A percentile compares a stretch with the other conserved stretches of the same genome.
phyloP scores from a whole-genome alignment of 225 moss, liverwort and hornwort genomes.

The Ulota crispa region DNA sequence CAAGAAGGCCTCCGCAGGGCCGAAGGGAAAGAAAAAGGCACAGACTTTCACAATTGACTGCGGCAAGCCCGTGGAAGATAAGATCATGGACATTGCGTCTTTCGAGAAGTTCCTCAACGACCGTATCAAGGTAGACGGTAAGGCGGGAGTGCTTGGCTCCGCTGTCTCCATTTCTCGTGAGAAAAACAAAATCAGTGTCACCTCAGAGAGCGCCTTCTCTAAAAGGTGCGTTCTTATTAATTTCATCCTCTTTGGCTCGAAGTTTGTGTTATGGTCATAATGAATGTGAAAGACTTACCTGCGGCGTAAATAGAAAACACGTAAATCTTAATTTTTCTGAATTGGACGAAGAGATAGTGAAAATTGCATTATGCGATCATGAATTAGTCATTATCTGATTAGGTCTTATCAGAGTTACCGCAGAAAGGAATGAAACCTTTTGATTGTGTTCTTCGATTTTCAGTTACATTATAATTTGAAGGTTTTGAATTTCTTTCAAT shows the following conservation, averaged over 20 bases:
- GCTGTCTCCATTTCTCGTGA: conserved; percentile 57
- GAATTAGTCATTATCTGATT: background rate
- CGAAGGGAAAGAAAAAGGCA: conserved; percentile 71
- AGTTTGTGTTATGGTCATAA: background rate
- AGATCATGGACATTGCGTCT: conserved; percentile 84
- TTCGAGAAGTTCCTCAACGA: conserved; percentile 78
- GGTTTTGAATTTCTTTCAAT: background rate
- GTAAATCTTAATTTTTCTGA: background rate
- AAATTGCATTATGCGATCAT: background rate
- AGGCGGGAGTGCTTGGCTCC: conserved; percentile 69
- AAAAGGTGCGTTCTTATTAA: conserved; percentile 43
- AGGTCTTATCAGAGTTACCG: background rate
- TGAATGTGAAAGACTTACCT: background rate
- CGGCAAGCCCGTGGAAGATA: conserved; percentile 78
- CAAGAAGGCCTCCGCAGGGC: conserved; percentile 29
- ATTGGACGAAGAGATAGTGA: background rate
- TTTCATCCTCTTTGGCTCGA: no score
- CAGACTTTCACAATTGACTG: conserved; percentile 75
- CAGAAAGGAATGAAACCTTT: background rate
- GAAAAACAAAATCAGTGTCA: conserved; percentile 74
- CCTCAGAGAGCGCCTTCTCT: conserved; percentile 62
- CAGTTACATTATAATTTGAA: background rate
- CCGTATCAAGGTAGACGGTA: conserved; percentile 74
- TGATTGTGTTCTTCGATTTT: background rate
- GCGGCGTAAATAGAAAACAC: background rate